Base-by-base conservation (phyloP, 1,139 yeast species). In the Kodamaea alishanica region DNA sequence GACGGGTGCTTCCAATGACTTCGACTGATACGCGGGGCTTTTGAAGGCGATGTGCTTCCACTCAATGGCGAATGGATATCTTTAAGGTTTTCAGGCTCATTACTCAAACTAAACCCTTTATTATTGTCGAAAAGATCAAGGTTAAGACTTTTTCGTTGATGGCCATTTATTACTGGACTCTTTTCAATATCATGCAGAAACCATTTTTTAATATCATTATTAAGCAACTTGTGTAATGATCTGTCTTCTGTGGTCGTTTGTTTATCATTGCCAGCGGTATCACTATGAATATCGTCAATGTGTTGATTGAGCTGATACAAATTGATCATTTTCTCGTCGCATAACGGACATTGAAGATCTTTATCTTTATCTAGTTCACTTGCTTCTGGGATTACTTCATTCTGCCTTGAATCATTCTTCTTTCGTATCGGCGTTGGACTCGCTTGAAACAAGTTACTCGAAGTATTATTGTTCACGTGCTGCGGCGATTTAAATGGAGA, bases 1-100 rank as follows among this genome's bases (percentile, higher is more conserved):
- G 60, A 39, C 4, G 80, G 79, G 33, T 67, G 73, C 44, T 73
- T 73, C 94, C 94, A 86, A 56, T 86, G 95, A 5, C 65, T 51
- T 34, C 80, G 62, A 0, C 79, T 68, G 2, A 81, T 69, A 20
- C 55, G 35, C 25, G 24, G 26, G 24, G 12, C 27, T 5, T 38
- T 31, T 42, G 36, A 31, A 33, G 25, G 34, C n/a, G 35, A 30
- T 8, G 45, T 39, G 7, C 38, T 33, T 12, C 31, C 34, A 8
- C 24, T 24, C 28, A 24, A 37, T n/a, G 33, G 32, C 8, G 33
- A 36, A 12, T 32, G 25, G 8, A 39, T 23, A 5, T 9, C 34
- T 24, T 34, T 33, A 6, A 34, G 15, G 15, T 26, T 24, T 2
- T 32, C 20, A 7, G 36, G 35, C 34, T 37, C 49, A 26, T 56